These are phyloP conservation scores for Melaleuca alternifolia DNA, from an alignment of 345 rosid genomes.

Conservation along the genomic window DNA sequence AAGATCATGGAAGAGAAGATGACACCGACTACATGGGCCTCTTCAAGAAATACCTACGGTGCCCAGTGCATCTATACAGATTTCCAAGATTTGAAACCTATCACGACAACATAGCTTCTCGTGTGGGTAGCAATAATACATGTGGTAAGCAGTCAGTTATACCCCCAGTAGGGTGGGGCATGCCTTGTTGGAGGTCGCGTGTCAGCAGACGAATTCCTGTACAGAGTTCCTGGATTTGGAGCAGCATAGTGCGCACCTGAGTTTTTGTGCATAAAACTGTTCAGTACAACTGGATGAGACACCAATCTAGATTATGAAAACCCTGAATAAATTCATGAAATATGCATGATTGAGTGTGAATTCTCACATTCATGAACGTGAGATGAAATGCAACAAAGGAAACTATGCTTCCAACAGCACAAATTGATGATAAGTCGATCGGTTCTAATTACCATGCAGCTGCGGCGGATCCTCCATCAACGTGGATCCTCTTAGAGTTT, in stretches of 20 bases:
- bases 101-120: neutral
- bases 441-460: neutral
- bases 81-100: neutral
- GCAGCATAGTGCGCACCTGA: slow-evolving; percentile 3
- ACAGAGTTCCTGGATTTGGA: neutral
- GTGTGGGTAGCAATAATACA: neutral
- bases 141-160: neutral
- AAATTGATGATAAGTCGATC: neutral
- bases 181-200: neutral
- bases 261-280: neutral
- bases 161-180: neutral
- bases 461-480: neutral
- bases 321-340: neutral
- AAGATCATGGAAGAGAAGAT: neutral
- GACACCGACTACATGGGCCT: neutral
- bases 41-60: neutral
- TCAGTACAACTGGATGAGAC: neutral
- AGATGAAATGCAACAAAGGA: neutral
- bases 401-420: neutral
- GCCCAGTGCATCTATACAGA: neutral
- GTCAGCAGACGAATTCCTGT: neutral
- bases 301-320: neutral
- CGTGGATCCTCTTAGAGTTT: neutral
- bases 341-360: neutral
- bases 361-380: neutral